phyloP scores from a whole-genome alignment of 208 protist species.

The Eutreptiella sp. region DNA sequence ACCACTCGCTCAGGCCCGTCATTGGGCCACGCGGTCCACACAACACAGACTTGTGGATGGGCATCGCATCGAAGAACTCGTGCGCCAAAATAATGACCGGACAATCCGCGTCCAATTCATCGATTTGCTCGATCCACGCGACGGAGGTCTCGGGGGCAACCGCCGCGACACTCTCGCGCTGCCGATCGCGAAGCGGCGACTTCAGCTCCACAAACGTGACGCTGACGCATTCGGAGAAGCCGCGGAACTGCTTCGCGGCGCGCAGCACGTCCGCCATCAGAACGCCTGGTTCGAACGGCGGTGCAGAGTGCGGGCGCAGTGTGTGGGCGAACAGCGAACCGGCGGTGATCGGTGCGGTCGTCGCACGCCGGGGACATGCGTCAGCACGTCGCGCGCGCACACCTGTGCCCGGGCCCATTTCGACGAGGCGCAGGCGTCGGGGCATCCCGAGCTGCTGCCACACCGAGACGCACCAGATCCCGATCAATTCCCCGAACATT shows the following conservation, averaged over 20 bases:
- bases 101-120: neutral
- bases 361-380: neutral
- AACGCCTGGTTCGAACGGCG: too few relatives aligned
- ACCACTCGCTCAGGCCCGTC: too few relatives aligned
- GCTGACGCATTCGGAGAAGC: too few relatives aligned
- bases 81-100: constrained; percentile 13
- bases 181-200: neutral
- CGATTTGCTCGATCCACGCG: neutral
- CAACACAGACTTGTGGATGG: constrained; percentile 12
- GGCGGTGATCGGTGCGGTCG: neutral
- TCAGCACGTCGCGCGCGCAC: constrained; percentile 16
- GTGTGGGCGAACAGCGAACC: too few relatives aligned
- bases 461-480: neutral
- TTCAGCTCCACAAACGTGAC: neutral
- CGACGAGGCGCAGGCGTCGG: constrained; percentile 3
- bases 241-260: neutral
- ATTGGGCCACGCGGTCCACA: too few relatives aligned
- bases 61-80: constrained; percentile 29
- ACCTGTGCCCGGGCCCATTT: constrained; percentile 26
- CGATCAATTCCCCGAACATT: constrained; percentile 19
- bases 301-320: too few relatives aligned
- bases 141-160: neutral
- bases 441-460: constrained; percentile 2
- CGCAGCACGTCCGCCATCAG: neutral
- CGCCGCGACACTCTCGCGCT: neutral